Conservation (phyloP, 2,329 filamentous ascomycete genomes). For the Didymella glomerata region DNA sequence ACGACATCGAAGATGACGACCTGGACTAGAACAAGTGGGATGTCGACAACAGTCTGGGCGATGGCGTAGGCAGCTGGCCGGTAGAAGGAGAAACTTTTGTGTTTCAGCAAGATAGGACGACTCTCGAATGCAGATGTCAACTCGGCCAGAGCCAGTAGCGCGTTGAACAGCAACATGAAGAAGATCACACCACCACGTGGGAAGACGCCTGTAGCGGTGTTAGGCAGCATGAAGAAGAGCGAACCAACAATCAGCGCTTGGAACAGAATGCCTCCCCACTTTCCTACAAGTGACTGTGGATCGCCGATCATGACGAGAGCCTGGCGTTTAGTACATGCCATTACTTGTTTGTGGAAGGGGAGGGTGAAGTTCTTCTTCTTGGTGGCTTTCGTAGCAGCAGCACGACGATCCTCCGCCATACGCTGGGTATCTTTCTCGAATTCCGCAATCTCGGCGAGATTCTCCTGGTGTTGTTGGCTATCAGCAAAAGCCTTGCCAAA, state of each 20-base stretch:
- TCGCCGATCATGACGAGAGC: constrained; percentile 65
- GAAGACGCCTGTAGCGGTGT: constrained; percentile 64
- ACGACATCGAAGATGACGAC: constrained; percentile 67
- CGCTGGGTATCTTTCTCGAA: constrained; percentile 48
- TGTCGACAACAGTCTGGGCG: constrained; percentile 65
- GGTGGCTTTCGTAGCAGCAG: constrained; percentile 47
- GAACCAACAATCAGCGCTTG: constrained; percentile 53
- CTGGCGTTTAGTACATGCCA: constrained; percentile 51
- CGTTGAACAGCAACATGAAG: constrained; percentile 69
- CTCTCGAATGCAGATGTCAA: constrained; percentile 68
- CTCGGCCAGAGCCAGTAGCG: constrained; percentile 68
- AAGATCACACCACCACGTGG: constrained; percentile 69
- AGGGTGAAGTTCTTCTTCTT: constrained; percentile 55
- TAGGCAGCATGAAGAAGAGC: constrained; percentile 63
- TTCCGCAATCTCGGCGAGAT: constrained; percentile 52
- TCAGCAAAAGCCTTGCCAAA: constrained; percentile 59
- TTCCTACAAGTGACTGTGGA: constrained; percentile 56
- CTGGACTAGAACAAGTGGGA: constrained; percentile 66
- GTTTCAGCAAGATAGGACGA: constrained; percentile 73
- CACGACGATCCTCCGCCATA: constrained; percentile 42
- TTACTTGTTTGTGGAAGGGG: constrained; percentile 52
- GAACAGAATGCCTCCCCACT: constrained; percentile 56
- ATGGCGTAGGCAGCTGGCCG: constrained; percentile 67
- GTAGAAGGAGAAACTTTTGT: constrained; percentile 75
- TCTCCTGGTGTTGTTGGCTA: constrained; percentile 49